phyloP scores from a whole-genome alignment of 306 rosid genomes.

The Delonix regia region DNA sequence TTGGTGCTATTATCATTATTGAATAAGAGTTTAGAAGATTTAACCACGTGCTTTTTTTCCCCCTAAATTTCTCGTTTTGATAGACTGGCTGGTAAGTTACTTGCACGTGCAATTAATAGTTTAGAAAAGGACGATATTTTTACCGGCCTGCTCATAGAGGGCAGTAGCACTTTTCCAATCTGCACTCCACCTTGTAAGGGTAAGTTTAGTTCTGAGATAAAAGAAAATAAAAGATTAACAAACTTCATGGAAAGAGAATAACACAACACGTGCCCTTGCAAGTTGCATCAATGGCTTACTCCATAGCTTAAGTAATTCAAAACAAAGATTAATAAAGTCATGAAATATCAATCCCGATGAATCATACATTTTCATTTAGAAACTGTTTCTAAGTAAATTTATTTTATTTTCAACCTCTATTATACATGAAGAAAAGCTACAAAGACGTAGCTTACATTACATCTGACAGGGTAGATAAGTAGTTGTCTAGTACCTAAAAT shows the following conservation, averaged over 20 bases:
- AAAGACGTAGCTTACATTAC: neutral
- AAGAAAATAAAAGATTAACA: neutral
- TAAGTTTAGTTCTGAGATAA: constrained; percentile 72
- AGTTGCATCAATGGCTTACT: neutral
- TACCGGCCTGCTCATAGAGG: constrained; percentile 93
- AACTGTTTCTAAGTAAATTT: neutral
- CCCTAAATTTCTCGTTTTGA: neutral
- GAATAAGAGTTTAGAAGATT: constrained; percentile 26
- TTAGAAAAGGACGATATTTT: neutral
- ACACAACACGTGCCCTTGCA: neutral
- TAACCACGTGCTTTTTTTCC: neutral
- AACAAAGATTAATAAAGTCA: neutral
- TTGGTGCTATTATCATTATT: constrained; percentile 25
- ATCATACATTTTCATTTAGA: neutral
- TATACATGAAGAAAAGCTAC: neutral
- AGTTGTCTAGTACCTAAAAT: constrained; percentile 7
- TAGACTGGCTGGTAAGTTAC: neutral
- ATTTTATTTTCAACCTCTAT: neutral
- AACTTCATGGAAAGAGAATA: constrained; percentile 23
- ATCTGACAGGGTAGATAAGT: neutral
- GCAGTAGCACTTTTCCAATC: constrained; percentile 86
- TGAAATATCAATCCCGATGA: constrained; percentile 1
- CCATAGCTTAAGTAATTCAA: neutral
- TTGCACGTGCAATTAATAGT: constrained; percentile 27
- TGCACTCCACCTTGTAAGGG: constrained; percentile 91